These are phyloP conservation scores for Saraca asoca DNA, from an alignment of 331 rosid species.

Conservation along the genomic window DNA sequence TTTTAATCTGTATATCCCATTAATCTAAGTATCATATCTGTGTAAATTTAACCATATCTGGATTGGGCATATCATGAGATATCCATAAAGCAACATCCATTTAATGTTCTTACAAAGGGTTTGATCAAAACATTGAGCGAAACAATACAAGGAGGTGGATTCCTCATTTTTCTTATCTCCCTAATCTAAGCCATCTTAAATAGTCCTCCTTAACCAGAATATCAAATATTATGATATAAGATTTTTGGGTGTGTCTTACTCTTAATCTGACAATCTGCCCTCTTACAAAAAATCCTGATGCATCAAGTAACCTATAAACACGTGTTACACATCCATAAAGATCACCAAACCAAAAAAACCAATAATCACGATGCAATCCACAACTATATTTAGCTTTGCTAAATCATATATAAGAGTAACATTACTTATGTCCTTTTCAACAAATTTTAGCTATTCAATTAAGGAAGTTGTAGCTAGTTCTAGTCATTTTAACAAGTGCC, in stretches of 20 bases:
- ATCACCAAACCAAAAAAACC: conserved; percentile 69
- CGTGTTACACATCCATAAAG: too few relatives aligned
- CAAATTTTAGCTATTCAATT: conserved; percentile 65
- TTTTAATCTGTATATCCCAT: conserved; percentile 71
- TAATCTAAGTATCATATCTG: conserved; percentile 85
- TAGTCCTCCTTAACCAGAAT: conserved; percentile 61
- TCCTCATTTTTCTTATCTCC: conserved; percentile 65
- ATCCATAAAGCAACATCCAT: conserved; percentile 65
- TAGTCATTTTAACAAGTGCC: conserved; percentile 74
- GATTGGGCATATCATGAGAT: conserved; percentile 74
- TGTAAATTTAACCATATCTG: conserved; percentile 77
- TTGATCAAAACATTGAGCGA: conserved; percentile 83
- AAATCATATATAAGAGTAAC: conserved; percentile 65
- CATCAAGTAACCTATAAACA: conserved; percentile 47
- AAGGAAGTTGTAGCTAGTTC: conserved; percentile 53
- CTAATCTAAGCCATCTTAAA: too few relatives aligned
- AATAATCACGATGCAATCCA: conserved; percentile 76
- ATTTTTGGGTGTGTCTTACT: conserved; percentile 44
- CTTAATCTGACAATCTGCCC: conserved; percentile 46
- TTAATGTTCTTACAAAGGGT: conserved; percentile 77
- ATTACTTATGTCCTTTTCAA: conserved; percentile 67
- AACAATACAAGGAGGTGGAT: conserved; percentile 61
- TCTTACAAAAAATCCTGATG: conserved; percentile 49
- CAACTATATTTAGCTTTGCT: conserved; percentile 70
- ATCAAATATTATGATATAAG: conserved; percentile 45